A percentile compares a stretch with the other conserved stretches of the same genome.
phyloP scores from a whole-genome alignment of 495 filamentous ascomycete species.

The Entonaema liquescens region DNA sequence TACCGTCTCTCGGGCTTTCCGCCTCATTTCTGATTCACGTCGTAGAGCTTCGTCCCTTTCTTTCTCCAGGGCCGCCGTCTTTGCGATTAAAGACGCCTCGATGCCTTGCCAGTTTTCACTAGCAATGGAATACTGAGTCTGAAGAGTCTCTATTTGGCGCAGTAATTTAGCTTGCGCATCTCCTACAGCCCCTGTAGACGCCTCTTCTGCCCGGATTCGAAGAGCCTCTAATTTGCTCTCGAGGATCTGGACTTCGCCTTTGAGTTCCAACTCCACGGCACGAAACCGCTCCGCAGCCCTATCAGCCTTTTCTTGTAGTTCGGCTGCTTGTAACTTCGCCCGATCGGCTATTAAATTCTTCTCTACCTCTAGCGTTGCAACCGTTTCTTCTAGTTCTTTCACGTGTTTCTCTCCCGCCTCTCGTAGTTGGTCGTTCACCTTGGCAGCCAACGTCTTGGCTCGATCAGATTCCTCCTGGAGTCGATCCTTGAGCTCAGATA shows the following conservation, averaged over 20 bases:
- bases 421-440: slow-evolving; percentile 69
- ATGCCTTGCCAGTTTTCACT: slow-evolving; percentile 98
- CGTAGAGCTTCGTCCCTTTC: slow-evolving; percentile 87
- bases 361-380: slow-evolving; percentile 77
- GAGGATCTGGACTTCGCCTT: slow-evolving; percentile 80
- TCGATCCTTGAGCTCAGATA: slow-evolving; percentile 74
- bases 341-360: slow-evolving; percentile 76
- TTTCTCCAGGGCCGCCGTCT: slow-evolving; percentile 79
- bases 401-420: slow-evolving; percentile 73
- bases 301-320: slow-evolving; percentile 74
- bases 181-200: slow-evolving; percentile 78
- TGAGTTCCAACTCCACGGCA: slow-evolving; percentile 78
- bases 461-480: slow-evolving; percentile 73
- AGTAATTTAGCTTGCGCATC: slow-evolving; percentile 91
- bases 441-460: slow-evolving; percentile 72
- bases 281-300: slow-evolving; percentile 77
- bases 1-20: slow-evolving; percentile 87
- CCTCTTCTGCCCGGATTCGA: slow-evolving; percentile 87
- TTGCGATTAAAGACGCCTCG: slow-evolving; percentile 79
- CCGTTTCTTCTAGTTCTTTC: slow-evolving; percentile 74
- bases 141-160: slow-evolving; percentile 92
- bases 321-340: slow-evolving; percentile 71
- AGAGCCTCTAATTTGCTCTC: slow-evolving; percentile 93
- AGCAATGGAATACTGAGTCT: slow-evolving; percentile 92
- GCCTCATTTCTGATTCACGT: slow-evolving; percentile 83